These are phyloP conservation scores for Medicago ruthenica DNA, from an alignment of 306 rosid species.

Conservation along the genomic window DNA sequence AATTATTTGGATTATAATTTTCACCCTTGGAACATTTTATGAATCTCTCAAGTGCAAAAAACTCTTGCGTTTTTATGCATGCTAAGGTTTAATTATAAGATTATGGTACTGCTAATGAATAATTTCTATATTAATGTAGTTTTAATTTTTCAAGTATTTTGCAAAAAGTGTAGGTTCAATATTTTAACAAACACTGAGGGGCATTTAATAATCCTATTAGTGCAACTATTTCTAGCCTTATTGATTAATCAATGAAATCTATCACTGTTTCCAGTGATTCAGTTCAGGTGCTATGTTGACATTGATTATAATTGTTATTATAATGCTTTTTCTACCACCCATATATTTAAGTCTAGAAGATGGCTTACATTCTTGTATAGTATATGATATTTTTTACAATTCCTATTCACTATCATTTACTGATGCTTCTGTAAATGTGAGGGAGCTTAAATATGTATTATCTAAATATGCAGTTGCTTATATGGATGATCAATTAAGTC, in stretches of 20 bases:
- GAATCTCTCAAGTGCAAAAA: background rate
- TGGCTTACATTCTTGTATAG: background rate
- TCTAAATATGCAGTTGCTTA: background rate
- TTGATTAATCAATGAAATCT: no score
- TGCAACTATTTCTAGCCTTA: background rate
- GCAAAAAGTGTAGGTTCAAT: background rate
- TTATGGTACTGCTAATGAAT: background rate
- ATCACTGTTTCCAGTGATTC: background rate
- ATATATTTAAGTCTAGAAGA: slow-evolving; percentile 12
- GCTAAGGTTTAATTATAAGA: background rate
- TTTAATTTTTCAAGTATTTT: background rate
- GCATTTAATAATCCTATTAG: background rate
- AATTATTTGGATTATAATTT: background rate
- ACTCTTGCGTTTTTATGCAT: background rate
- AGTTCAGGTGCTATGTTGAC: background rate
- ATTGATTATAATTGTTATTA: background rate
- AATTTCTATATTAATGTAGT: background rate
- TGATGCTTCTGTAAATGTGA: background rate
- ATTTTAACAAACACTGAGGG: background rate
- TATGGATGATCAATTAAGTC: background rate
- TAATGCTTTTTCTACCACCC: background rate
- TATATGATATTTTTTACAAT: background rate
- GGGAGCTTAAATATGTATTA: background rate
- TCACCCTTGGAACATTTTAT: background rate
- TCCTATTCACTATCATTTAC: background rate